Conservation (phyloP, 768 basidiomycete genomes). For the Leucocoprinus sp. region DNA sequence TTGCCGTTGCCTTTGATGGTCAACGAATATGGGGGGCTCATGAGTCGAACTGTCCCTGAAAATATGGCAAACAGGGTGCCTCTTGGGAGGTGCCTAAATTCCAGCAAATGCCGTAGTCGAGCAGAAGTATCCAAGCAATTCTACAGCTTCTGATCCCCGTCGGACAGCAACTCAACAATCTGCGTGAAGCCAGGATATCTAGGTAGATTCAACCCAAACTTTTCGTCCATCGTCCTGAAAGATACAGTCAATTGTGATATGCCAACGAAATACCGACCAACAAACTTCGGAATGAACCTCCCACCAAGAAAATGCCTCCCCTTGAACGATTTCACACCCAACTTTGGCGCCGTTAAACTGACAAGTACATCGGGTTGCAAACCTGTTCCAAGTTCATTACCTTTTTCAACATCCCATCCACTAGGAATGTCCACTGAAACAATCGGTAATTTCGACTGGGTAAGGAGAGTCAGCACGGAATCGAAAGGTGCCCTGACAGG, state of each 20-base stretch:
- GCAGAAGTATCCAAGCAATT: no score
- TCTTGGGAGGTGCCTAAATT: no score
- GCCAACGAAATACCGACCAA: conserved; percentile 7
- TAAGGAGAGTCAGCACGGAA: conserved; percentile 56
- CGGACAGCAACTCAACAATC: conserved; percentile 66
- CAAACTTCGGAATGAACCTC: conserved; percentile 83
- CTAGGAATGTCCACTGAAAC: conserved; percentile 95
- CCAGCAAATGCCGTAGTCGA: no score
- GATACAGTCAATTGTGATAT: not conserved
- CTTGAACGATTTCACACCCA: conserved; percentile 67
- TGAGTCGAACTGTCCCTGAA: no score
- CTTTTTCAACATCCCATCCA: conserved; percentile 91
- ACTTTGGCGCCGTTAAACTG: conserved; percentile 91
- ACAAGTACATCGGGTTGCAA: conserved; percentile 75
- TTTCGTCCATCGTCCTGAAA: conserved; percentile 60
- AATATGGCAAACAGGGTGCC: no score
- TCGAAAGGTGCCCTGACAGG: conserved; percentile 89
- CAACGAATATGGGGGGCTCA: no score
- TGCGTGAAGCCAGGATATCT: conserved; percentile 72
- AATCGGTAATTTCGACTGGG: conserved; percentile 63
- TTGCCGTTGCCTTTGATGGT: no score
- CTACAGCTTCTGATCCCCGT: conserved; percentile 4
- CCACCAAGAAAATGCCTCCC: conserved; percentile 93
- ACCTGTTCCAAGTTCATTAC: conserved; percentile 46
- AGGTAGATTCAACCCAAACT: conserved; percentile 73